phyloP scores from a whole-genome alignment of 1,284 basidiomycete species.

The Ceratobasidium sp. region DNA sequence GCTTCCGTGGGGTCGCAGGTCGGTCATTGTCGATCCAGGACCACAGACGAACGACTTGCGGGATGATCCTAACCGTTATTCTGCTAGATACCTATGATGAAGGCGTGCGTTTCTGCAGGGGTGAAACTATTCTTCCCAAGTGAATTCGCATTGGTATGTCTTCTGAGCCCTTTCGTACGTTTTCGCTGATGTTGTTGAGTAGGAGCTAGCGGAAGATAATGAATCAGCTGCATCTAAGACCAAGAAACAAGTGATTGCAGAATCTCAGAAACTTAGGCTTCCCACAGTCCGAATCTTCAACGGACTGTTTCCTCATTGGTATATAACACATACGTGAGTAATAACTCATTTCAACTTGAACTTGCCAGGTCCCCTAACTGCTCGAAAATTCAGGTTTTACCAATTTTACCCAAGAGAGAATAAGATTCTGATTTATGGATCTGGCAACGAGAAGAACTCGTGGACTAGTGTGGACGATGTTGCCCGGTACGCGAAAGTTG shows the following conservation, averaged over 20 bases:
- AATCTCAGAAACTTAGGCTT: conserved; percentile 25
- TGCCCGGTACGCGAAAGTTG: conserved; percentile 34
- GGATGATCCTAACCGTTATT: background rate
- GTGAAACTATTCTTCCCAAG: conserved; percentile 38
- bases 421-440: conserved; percentile 42
- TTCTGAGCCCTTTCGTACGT: background rate
- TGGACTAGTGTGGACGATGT: conserved; percentile 45
- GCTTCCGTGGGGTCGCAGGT: conserved; percentile 29
- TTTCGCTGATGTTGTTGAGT: background rate
- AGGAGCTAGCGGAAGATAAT: background rate
- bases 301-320: too few relatives aligned
- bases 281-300: too few relatives aligned
- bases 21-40: background rate
- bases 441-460: conserved; percentile 34
- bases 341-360: too few relatives aligned
- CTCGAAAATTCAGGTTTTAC: too few relatives aligned
- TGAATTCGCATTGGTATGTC: conserved; percentile 29
- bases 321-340: too few relatives aligned
- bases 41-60: background rate
- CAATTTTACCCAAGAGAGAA: conserved; percentile 20
- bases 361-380: too few relatives aligned
- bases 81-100: conserved; percentile 16
- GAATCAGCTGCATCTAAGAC: conserved; percentile 19
- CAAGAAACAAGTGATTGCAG: conserved; percentile 31
- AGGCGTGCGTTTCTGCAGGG: conserved; percentile 1